These are phyloP conservation scores for Tolypocladium pustulatum DNA, from an alignment of 2,329 filamentous ascomycete species.

Conservation along the genomic window DNA sequence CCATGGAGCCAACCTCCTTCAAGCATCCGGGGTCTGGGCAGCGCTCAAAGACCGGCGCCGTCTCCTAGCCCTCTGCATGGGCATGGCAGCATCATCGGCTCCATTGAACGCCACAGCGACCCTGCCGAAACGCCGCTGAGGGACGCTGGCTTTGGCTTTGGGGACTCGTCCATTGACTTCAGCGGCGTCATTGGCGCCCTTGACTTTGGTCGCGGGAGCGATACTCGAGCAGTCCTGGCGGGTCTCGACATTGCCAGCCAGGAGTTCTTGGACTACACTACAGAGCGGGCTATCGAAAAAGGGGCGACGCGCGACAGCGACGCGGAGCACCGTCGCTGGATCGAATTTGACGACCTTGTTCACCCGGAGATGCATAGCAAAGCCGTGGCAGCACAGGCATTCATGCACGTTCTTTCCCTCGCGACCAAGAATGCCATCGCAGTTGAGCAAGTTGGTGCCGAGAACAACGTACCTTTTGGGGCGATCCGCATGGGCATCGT, in stretches of 20 bases:
- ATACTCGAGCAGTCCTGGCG: slow-evolving; percentile 20
- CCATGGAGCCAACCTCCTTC: slow-evolving; percentile 44
- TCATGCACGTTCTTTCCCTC: slow-evolving; percentile 63
- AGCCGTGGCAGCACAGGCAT: slow-evolving; percentile 61
- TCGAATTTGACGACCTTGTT: slow-evolving; percentile 62
- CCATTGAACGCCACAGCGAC: slow-evolving; percentile 39
- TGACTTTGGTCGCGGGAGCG: slow-evolving; percentile 10
- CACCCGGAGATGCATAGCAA: slow-evolving; percentile 41
- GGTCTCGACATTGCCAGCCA: slow-evolving; percentile 33
- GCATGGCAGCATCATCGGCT: slow-evolving; percentile 23
- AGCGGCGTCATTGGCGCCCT: slow-evolving; percentile 9
- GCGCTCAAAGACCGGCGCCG: slow-evolving; percentile 20
- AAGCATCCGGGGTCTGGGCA: slow-evolving; percentile 28
- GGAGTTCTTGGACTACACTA: slow-evolving; percentile 34
- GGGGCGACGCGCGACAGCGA: slow-evolving; percentile 22
- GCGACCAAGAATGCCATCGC: slow-evolving; percentile 54
- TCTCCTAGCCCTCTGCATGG: slow-evolving; percentile 27
- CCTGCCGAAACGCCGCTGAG: slow-evolving; percentile 18
- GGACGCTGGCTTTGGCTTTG: slow-evolving; percentile 21
- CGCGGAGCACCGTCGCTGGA: slow-evolving; percentile 27
- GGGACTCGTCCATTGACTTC: slow-evolving; percentile 20
- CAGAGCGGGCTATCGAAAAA: slow-evolving; percentile 22
- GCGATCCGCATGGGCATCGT: slow-evolving; percentile 33
- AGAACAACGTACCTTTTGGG: slow-evolving; percentile 30
- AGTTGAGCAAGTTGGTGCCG: slow-evolving; percentile 47